Conservation (phyloP, 2,329 filamentous ascomycete species). For the Coniella lustricola region DNA sequence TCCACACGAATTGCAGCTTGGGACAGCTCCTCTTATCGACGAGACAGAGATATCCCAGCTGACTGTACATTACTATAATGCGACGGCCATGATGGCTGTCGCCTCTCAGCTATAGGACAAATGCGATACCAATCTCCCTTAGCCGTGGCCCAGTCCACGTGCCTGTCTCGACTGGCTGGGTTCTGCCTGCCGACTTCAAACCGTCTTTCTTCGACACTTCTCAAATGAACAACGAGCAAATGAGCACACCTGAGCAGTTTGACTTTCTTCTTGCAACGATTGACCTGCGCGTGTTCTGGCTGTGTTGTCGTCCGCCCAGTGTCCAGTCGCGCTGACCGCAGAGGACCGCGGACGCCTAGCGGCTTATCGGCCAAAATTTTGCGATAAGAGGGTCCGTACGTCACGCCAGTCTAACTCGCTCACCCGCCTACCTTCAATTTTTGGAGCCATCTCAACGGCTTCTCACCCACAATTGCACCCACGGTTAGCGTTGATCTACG, state of each 20-base stretch:
- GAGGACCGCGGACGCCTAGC: background rate
- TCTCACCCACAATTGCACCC: background rate
- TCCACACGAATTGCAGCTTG: conserved; percentile 1
- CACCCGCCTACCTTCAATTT: conserved; percentile 1
- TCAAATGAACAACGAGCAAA: background rate
- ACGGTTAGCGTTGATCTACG: too few species aligned
- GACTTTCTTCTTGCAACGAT: background rate
- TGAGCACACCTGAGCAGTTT: background rate
- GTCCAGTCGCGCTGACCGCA: background rate
- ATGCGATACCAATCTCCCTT: conserved; percentile 3
- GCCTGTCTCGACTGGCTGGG: background rate
- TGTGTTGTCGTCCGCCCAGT: background rate
- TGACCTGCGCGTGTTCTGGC: background rate
- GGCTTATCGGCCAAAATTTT: conserved; percentile 16
- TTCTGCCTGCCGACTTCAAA: too few species aligned
- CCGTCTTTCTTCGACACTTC: background rate
- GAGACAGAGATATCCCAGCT: background rate
- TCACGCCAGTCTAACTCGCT: conserved; percentile 2
- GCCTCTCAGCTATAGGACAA: conserved; percentile 9
- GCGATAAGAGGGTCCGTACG: conserved; percentile 15
- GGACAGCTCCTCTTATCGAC: background rate
- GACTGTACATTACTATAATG: conserved; percentile 12
- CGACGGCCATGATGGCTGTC: conserved; percentile 2
- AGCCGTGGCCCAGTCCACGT: background rate
- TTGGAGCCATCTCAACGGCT: background rate